Base-by-base conservation (phyloP, 805 yeast genomes). In the Danielozyma ontarioensis region DNA sequence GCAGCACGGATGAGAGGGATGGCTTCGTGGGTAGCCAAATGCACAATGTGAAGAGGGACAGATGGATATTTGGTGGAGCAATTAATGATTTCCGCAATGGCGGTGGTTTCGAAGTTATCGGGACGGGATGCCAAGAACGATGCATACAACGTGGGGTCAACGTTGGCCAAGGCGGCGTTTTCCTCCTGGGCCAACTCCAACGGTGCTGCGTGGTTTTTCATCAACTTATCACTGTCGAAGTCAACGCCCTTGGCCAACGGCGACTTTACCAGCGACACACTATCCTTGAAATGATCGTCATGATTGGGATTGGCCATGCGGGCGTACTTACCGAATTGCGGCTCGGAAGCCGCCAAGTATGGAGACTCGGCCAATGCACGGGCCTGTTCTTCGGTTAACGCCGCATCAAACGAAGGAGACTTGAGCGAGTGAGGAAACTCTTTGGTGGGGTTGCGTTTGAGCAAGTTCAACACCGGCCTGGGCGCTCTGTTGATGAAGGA, bases 111-210 rank as follows among this genome's bases (percentile, higher is more conserved):
- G 50, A 85, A 85, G 27, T 75, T 64, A 55, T 89, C 96, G 0
- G 97, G 97, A 44, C 97, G 68, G 13, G 95, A 84, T 0, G 85
- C 80, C 37, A 87, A 62, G 55, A 84, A 87, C 0, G 93, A 71
- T 3, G 78, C 62, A 57, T 87, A 87, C 13, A 76, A 63, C 2
- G 74, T 72, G 10, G 88, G 83, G 47, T 80, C 82, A 28, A 72
- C 62, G 29, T 62, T 48, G 17, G 58, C 61, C 38, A 76, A 60
- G n/a, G 54, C 51, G 12, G 55, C 42, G 42, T 72, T 65, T 4
- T 53, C 53, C 34, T 55, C 52, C 27, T 63, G 68, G 2, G 78
- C 78, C 37, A 64, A 53, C 25, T 55, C 42, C 35, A 72, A 51
- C 5, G 77, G 76, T 6, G 53, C 50, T 17, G 44, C 52, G 14